Conservation (phyloP, 345 rosid genomes). For the Eucalyptus sp. region DNA sequence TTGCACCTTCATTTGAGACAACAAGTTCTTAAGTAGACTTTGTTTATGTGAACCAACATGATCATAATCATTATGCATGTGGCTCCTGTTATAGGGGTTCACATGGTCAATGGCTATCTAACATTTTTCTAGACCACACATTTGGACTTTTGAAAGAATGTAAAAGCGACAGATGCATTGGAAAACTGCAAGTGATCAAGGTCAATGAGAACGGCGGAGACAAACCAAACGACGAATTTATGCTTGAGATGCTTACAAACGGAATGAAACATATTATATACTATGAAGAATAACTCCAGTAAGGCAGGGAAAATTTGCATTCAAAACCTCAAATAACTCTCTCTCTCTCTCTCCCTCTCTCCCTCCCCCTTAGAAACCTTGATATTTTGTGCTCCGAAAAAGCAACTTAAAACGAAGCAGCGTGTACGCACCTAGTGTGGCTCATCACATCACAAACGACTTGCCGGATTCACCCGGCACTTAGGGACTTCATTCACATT, state of each 20-base stretch:
- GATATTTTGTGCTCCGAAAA: background rate
- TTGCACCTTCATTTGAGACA: background rate
- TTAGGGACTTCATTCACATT: background rate
- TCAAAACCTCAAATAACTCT: background rate
- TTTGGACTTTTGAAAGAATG: background rate
- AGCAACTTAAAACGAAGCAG: background rate
- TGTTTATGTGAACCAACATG: background rate
- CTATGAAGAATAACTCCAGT: background rate
- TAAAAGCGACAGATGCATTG: background rate
- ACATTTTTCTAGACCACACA: background rate
- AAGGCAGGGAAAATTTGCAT: background rate
- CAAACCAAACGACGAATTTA: background rate
- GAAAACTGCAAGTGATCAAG: background rate
- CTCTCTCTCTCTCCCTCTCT: background rate
- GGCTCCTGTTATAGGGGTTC: background rate
- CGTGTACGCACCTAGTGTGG: background rate
- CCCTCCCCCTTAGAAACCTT: background rate
- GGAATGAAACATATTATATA: background rate
- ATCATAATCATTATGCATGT: background rate
- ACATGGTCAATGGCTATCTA: background rate
- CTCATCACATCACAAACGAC: background rate
- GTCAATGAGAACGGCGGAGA: background rate
- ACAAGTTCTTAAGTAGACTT: background rate
- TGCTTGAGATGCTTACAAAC: background rate
- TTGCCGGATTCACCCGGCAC: background rate